Percentiles rank a stretch among this genome's conserved stretches.
These are phyloP conservation scores for Geotrichum cucujoidarum DNA, from an alignment of 1,139 yeast genomes.

Conservation along the genomic window DNA sequence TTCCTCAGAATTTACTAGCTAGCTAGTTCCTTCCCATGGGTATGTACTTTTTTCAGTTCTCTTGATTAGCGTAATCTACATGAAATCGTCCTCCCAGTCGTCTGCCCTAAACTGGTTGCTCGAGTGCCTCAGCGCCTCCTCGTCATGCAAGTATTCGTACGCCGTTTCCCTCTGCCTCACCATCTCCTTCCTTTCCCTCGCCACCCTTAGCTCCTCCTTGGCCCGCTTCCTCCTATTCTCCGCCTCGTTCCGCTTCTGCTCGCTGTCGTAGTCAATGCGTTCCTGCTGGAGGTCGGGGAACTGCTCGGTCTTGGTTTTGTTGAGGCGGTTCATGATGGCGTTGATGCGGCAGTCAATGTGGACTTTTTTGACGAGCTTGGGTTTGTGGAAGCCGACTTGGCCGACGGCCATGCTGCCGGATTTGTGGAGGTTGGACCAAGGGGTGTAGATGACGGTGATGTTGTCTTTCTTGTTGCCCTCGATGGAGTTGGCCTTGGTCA, in stretches of 20 bases:
- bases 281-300: conserved; percentile 47
- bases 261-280: conserved; percentile 39
- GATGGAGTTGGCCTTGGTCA: conserved; percentile 76
- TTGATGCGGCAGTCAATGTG: conserved; percentile 58
- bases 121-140: conserved; percentile 45
- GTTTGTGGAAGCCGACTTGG: conserved; percentile 66
- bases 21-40: background rate
- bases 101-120: conserved; percentile 53
- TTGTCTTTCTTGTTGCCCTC: conserved; percentile 71
- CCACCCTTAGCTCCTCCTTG: conserved; percentile 28
- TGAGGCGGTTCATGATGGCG: conserved; percentile 57
- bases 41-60: background rate
- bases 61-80: conserved; percentile 34
- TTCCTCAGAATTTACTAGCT: background rate
- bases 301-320: conserved; percentile 60
- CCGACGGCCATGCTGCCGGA: conserved; percentile 79
- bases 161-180: conserved; percentile 41
- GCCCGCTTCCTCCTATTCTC: conserved; percentile 37
- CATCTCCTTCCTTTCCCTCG: conserved; percentile 33
- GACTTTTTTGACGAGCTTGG: conserved; percentile 50
- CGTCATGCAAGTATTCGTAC: conserved; percentile 55
- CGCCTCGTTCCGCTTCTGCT: conserved; percentile 31
- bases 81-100: conserved; percentile 65
- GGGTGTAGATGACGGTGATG: conserved; percentile 67
- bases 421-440: conserved; percentile 67